Conservation (phyloP, 169 alveolate genomes). For the Plasmodium sp. region DNA sequence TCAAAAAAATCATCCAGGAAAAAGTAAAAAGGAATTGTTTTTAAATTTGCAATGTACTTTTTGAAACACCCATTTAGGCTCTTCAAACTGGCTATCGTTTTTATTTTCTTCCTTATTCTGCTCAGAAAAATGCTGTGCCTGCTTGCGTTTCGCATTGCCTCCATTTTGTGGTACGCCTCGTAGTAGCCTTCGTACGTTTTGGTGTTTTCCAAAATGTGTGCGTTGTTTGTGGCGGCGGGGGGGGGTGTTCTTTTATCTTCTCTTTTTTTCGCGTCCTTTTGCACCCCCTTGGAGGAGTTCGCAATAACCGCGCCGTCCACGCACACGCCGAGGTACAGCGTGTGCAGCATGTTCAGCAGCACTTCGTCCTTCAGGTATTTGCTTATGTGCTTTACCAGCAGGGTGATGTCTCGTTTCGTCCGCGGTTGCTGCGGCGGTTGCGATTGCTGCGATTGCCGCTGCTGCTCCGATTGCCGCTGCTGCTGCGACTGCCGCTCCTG, state of each 20-base stretch:
- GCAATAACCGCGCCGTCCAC: neutral
- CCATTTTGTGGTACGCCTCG: slow-evolving; percentile 7
- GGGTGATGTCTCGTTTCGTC: slow-evolving; percentile 19
- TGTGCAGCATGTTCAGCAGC: slow-evolving; percentile 12
- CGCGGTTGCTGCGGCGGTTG: neutral
- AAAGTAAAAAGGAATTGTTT: slow-evolving; percentile 52
- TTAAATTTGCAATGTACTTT: slow-evolving; percentile 61
- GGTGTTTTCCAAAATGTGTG: neutral
- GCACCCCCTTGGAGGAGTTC: neutral
- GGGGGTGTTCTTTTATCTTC: neutral
- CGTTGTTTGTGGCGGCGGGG: neutral
- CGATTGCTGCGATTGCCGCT: neutral
- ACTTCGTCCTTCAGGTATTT: slow-evolving; percentile 40
- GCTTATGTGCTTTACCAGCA: slow-evolving; percentile 39
- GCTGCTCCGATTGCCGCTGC: neutral
- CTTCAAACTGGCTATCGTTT: slow-evolving; percentile 32
- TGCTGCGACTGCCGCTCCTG: neutral
- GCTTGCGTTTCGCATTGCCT: neutral
- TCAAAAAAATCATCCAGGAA: slow-evolving; percentile 39
- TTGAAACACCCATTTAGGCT: slow-evolving; percentile 48
- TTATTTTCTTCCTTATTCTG: slow-evolving; percentile 36
- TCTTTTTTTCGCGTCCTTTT: neutral
- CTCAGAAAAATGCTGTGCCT: neutral
- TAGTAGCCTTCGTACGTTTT: slow-evolving; percentile 40
- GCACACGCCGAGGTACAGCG: slow-evolving; percentile 23